phyloP scores from a whole-genome alignment of 140 eudicot genomes.

The Bidens hawaiensis region DNA sequence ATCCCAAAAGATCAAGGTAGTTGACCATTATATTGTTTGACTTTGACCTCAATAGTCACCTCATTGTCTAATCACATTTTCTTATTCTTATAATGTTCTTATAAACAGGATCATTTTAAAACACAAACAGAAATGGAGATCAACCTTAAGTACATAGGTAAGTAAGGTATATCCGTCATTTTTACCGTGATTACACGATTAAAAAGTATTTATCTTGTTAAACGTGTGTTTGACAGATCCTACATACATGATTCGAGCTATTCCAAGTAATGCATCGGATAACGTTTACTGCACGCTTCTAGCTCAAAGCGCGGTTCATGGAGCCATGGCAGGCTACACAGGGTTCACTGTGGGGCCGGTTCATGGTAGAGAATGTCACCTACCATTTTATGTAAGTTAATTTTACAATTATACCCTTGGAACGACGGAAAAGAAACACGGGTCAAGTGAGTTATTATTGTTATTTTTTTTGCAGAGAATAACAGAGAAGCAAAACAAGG shows the following conservation, averaged over 20 bases:
- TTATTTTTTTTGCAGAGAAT: conserved; percentile 48
- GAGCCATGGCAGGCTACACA: conserved; percentile 97
- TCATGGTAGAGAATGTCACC: conserved; percentile 74
- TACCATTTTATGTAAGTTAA: conserved; percentile 73
- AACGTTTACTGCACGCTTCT: conserved; percentile 90
- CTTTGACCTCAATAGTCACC: conserved; percentile 5
- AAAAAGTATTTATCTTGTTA: not conserved
- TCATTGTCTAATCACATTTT: not conserved
- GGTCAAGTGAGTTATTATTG: not conserved
- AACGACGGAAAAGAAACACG: not conserved
- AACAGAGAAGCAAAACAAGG: conserved; percentile 69
- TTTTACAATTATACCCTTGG: not conserved
- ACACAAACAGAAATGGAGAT: conserved; percentile 48
- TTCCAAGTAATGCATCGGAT: conserved; percentile 90
- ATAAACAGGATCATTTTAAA: conserved; percentile 65
- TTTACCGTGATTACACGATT: not conserved
- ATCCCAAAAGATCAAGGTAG: conserved; percentile 79
- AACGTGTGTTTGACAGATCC: conserved; percentile 50
- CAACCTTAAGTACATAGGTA: conserved; percentile 89
- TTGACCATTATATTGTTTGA: conserved; percentile 4
- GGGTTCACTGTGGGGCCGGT: conserved; percentile 85
- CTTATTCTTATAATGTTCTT: conserved; percentile 9
- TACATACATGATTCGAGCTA: conserved; percentile 89
- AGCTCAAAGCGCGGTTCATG: conserved; percentile 96
- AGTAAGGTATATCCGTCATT: not conserved